Percentiles rank a stretch among this genome's conserved stretches.
phyloP scores from a whole-genome alignment of 2,329 filamentous ascomycete species.

The Penicillium fuscoglaucum region DNA sequence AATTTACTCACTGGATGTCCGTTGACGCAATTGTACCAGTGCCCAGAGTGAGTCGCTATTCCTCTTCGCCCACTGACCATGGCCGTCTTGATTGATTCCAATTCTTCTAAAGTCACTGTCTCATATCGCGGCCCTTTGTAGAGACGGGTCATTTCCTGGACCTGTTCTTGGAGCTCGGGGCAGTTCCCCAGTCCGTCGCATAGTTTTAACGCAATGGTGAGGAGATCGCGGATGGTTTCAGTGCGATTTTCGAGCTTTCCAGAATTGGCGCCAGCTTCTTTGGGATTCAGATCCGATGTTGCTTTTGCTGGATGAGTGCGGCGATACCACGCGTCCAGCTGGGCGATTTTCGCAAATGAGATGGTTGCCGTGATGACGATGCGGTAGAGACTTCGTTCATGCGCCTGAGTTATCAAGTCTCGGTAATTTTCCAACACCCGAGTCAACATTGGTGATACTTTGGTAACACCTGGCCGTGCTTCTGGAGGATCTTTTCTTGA shows the following conservation, averaged over 20 bases:
- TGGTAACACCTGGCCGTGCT: too few species aligned
- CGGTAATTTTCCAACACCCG: not conserved
- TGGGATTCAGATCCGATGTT: not conserved
- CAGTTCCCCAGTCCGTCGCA: conserved; percentile 3
- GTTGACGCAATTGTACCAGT: conserved; percentile 19
- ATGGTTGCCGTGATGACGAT: conserved; percentile 13
- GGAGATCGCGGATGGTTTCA: conserved; percentile 1
- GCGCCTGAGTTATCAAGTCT: conserved; percentile 10
- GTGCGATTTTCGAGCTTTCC: not conserved
- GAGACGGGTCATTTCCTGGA: conserved; percentile 6
- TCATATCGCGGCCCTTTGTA: conserved; percentile 7
- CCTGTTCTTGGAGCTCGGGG: conserved; percentile 5
- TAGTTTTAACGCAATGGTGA: not conserved
- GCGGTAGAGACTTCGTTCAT: conserved; percentile 8
- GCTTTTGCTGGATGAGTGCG: not conserved
- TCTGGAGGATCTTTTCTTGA: too few species aligned
- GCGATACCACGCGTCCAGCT: conserved; percentile 11
- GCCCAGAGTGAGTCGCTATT: conserved; percentile 16
- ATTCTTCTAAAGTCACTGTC: conserved; percentile 9
- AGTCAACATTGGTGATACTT: too few species aligned
- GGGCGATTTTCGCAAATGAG: conserved; percentile 10
- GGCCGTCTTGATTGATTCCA: conserved; percentile 12
- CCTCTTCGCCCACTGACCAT: conserved; percentile 14
- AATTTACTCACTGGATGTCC: conserved; percentile 14
- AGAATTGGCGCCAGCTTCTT: not conserved